Base-by-base conservation (phyloP, 208 protist genomes). In the Wallacemonas sp. region DNA sequence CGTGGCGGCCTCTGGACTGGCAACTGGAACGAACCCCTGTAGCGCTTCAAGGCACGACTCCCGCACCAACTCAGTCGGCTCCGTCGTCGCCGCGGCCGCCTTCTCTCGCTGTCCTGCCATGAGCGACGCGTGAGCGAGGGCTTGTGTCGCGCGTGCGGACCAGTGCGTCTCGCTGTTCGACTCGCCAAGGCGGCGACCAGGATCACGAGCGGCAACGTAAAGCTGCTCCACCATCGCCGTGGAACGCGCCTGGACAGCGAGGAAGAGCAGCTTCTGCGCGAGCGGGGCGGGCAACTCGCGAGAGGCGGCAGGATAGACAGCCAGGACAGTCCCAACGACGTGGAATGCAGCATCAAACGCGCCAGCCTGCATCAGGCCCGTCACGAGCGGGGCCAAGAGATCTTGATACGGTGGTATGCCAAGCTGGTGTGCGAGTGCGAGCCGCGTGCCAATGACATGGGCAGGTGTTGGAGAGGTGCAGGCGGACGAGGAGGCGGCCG, bases 261-360 rank as follows among this genome's bases (percentile, higher is more conserved):
- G 70, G 63, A 80, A 89, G 2, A 89, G 77, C 17, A 92, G 72
- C 30, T 80, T 77, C 65, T 89, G 75, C 11, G 75, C 71, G 33
- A 87, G 70, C 12, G 75, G 39, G 8, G 80, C 1, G 26, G 80
- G 74, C 62, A 87, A 42, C 0, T 47, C 58, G 15, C 59, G 51
- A 15, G 44, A 39, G 11, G 76, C 70, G 26, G 42, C 54, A 28
- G 65, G 64, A 53, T 71, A 78, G 31, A 55, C 41, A 2, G 77
- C 45, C 26, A 92, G 74, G 34, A 72, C 55, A 41, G 59, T 59
- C 14, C 74, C 77, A 14, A 77, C 72, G 17, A 85, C 27, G 42
- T 84, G 72, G 44, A 85, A 77, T 5, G 77, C 68, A 17, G 74
- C 70, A 41, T 89, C 86, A 17, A 89, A 72, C n/a, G 82, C 79